phyloP scores from a whole-genome alignment of 768 basidiomycete genomes.

The Tylopilus intermedius region DNA sequence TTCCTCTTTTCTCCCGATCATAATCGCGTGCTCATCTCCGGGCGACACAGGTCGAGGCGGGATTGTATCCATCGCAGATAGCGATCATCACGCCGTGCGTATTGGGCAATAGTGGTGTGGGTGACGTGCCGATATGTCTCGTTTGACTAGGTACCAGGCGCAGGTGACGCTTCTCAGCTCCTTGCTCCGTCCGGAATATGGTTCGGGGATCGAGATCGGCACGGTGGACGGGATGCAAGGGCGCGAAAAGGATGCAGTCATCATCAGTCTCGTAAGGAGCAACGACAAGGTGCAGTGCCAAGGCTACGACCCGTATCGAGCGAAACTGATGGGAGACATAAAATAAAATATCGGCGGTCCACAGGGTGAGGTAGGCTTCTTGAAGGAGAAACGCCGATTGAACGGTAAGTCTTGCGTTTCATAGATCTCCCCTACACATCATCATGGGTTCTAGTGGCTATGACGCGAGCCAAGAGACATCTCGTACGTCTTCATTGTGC shows the following conservation, averaged over 20 bases:
- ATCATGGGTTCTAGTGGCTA: conserved; percentile 53
- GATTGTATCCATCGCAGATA: conserved; percentile 66
- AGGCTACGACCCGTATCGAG: background rate
- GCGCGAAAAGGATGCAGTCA: conserved; percentile 89
- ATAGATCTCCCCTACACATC: background rate
- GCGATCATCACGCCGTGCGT: conserved; percentile 82
- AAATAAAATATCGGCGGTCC: background rate
- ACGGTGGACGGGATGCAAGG: conserved; percentile 98
- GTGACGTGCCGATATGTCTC: too few species aligned
- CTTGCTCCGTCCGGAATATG: conserved; percentile 66
- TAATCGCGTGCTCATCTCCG: background rate
- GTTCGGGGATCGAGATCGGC: conserved; percentile 76
- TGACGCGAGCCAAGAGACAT: conserved; percentile 88
- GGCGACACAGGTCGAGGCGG: conserved; percentile 51
- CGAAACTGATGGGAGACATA: too few species aligned
- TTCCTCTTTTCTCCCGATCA: too few species aligned
- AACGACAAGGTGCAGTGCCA: conserved; percentile 61
- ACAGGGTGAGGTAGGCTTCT: conserved; percentile 87
- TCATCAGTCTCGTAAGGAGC: conserved; percentile 89
- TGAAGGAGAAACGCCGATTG: conserved; percentile 86
- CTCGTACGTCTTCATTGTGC: conserved; percentile 49
- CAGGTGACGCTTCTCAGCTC: conserved; percentile 85
- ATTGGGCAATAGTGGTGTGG: too few species aligned
- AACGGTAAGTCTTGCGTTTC: conserved; percentile 52
- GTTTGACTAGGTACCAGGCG: conserved; percentile 66